Base-by-base conservation (phyloP, 163 green algal genomes). In the Coccomyxa subellipsoidea region DNA sequence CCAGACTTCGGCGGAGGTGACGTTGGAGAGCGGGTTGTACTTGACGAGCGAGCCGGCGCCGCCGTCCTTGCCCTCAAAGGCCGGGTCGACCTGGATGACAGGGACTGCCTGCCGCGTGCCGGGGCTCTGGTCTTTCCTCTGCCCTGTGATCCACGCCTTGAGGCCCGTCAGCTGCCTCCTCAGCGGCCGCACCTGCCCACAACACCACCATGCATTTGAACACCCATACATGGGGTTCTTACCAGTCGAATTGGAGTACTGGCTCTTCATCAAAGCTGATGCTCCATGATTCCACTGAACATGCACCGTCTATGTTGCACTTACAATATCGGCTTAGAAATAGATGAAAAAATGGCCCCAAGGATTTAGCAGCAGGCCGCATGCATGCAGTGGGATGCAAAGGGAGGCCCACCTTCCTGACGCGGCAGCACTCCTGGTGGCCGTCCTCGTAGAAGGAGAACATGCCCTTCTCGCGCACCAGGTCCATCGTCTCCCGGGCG, bases 361-460 rank as follows among this genome's bases (percentile, higher is more conserved):
- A n/a, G n/a, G n/a, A n/a, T n/a, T n/a, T n/a, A n/a, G n/a, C n/a
- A n/a, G n/a, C n/a, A n/a, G n/a, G n/a, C n/a, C n/a, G n/a, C n/a
- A n/a, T n/a, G n/a, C n/a, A n/a, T 59, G 47, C 23, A 59, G 23
- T 81, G 34, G 76, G 15, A 69, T 80, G 36, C 54, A 15, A 36
- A 6, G 78, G 66, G 66, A 73, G 73, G 77, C 77, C 47, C 47
- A 98, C 96, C 93, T 99, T 99, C 87, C 96, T 92, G 9, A 98
- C 88, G 75, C 94, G 84, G 91, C 96, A 99, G 95, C 96, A 99
- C 91, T 99, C 96, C 83, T 94, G 91, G 90, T 99, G 96, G 39
- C 96, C 96, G 87, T 99, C 96, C 71, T 97, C 91, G 89, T 99
- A 99, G 87, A 99, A 99, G 71, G 92, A 97, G 88, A 98, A 99